These are phyloP conservation scores for Aegilops bicornis DNA, from an alignment of 176 grass and related monocot genomes.

Conservation along the genomic window DNA sequence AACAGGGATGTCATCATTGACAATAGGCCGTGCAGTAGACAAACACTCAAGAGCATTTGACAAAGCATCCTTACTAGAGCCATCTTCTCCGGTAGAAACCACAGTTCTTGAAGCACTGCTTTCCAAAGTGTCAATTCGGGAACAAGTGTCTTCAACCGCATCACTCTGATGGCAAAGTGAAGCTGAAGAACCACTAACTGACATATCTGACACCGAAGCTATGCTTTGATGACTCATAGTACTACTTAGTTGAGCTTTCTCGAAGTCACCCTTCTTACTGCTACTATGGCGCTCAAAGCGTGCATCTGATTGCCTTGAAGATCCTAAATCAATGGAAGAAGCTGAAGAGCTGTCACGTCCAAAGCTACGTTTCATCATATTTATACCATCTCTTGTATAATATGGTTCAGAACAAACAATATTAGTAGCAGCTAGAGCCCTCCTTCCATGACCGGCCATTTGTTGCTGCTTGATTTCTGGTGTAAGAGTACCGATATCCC, in stretches of 20 bases:
- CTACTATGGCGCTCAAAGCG: slow-evolving; percentile 49
- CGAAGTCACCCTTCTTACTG: slow-evolving; percentile 49
- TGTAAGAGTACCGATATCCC: slow-evolving; percentile 72
- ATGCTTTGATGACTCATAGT: slow-evolving; percentile 54
- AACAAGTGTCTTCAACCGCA: slow-evolving; percentile 39
- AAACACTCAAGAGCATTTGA: slow-evolving; percentile 35
- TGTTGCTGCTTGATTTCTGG: slow-evolving; percentile 66
- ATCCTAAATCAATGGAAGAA: slow-evolving; percentile 80
- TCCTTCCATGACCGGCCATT: slow-evolving; percentile 60
- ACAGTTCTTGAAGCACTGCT: slow-evolving; percentile 36
- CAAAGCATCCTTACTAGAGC: slow-evolving; percentile 32
- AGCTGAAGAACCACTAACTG: slow-evolving; percentile 54
- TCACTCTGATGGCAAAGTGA: slow-evolving; percentile 46
- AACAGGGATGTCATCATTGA: slow-evolving; percentile 36
- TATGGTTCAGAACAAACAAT: slow-evolving; percentile 69
- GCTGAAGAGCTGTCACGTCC: slow-evolving; percentile 66
- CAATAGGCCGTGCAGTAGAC: slow-evolving; percentile 30
- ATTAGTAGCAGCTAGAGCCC: slow-evolving; percentile 45
- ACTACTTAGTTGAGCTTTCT: slow-evolving; percentile 47
- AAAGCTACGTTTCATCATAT: slow-evolving; percentile 68
- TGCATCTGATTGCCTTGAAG: slow-evolving; percentile 55
- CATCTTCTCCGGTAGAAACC: slow-evolving; percentile 15
- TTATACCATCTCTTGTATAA: slow-evolving; percentile 63
- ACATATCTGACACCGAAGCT: slow-evolving; percentile 82
- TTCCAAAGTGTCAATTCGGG: slow-evolving; percentile 37